These are phyloP conservation scores for Mucor racemosus DNA, from an alignment of 371 early-diverging fungal species.

Conservation along the genomic window DNA sequence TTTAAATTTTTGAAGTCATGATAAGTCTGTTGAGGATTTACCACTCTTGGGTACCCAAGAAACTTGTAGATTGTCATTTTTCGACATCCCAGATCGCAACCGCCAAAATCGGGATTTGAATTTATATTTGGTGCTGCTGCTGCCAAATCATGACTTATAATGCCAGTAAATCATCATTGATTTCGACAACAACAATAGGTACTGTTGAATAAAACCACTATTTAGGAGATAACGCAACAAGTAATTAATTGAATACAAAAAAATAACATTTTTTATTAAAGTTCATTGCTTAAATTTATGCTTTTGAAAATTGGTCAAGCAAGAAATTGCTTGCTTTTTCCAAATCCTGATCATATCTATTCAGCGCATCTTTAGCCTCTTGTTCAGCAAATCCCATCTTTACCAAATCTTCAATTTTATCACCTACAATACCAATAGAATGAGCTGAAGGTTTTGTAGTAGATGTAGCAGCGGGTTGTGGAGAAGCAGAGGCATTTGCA, in stretches of 20 bases:
- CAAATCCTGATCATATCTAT: constrained; percentile 70
- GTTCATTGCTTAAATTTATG: background rate
- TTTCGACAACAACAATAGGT: too few species aligned
- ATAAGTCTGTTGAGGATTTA: too few species aligned
- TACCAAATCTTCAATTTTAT: constrained; percentile 51
- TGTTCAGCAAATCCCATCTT: constrained; percentile 69
- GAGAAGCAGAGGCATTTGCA: background rate
- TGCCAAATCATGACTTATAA: too few species aligned
- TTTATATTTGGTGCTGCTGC: too few species aligned
- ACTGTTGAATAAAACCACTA: too few species aligned
- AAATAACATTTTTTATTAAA: background rate
- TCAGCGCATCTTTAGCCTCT: constrained; percentile 68
- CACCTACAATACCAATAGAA: constrained; percentile 27
- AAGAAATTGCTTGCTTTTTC: constrained; percentile 75
- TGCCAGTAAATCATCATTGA: too few species aligned
- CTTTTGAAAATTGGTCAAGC: constrained; percentile 50
- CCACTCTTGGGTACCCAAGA: too few species aligned
- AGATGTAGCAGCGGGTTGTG: background rate
- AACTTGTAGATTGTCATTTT: too few species aligned
- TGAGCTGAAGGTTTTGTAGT: constrained; percentile 13
- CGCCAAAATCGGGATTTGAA: too few species aligned
- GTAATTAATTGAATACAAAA: background rate
- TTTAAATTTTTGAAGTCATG: too few species aligned
- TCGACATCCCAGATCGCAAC: too few species aligned
- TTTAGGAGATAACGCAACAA: too few species aligned